Evolutionary conservation across 805 yeast genomes (phyloP).

Genomic region (Nakazawaea anatomiae): DNA sequence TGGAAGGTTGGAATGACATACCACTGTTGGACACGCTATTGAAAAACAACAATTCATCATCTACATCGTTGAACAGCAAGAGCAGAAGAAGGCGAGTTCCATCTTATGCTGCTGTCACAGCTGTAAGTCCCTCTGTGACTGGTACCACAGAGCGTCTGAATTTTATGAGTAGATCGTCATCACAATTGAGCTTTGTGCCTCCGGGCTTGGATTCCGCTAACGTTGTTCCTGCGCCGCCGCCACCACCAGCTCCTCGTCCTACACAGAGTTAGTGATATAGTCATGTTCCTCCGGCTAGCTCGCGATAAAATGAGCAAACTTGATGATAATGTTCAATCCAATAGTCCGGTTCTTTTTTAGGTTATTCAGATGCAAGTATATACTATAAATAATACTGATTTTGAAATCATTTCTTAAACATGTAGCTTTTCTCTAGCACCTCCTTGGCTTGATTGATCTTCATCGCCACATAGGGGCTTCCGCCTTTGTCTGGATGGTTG

Average conservation of each 20-base stretch:
- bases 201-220: not conserved
- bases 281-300: not conserved
- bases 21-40: conserved; percentile 3
- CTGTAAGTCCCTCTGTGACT: not conserved
- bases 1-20: conserved; percentile 12
- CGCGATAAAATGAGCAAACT: too few species aligned
- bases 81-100: conserved; percentile 1
- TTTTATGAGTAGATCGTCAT: not conserved
- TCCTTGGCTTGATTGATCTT: conserved; percentile 86
- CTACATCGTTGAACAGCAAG: conserved; percentile 1
- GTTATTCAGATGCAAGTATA: too few species aligned
- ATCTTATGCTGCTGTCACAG: not conserved
- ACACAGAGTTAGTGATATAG: not conserved
- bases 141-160: not conserved
- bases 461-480: conserved; percentile 74
- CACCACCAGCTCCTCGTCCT: not conserved
- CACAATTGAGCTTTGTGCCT: not conserved
- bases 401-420: conserved; percentile 22
- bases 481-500: conserved; percentile 89
- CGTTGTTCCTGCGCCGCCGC: not conserved
- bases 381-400: too few species aligned
- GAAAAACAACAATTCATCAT: not conserved
- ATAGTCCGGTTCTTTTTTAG: too few species aligned
- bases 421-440: conserved; percentile 59
- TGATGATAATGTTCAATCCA: too few species aligned